Evolutionary conservation across 176 grass and related monocot species (phyloP).

Genomic region (Ananas comosus): DNA sequence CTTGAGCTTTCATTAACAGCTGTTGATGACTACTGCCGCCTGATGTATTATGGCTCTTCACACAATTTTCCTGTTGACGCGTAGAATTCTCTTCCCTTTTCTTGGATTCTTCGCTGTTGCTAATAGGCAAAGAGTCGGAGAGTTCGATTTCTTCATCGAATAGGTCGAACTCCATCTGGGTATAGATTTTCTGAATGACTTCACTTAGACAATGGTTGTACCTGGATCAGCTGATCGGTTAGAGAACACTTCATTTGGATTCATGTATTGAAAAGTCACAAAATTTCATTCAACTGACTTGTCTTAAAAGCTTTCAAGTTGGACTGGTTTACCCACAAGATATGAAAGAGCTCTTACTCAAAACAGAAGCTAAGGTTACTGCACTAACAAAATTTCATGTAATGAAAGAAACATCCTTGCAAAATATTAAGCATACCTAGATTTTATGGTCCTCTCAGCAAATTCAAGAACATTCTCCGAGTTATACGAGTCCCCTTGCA

Average conservation of each 20-base stretch:
- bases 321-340: no score
- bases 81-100: neutral
- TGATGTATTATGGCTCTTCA: neutral
- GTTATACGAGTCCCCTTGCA: slow-evolving; percentile 65
- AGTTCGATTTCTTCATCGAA: slow-evolving; percentile 43
- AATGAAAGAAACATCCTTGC: neutral
- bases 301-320: neutral
- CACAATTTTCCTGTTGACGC: neutral
- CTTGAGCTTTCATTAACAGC: slow-evolving; percentile 41
- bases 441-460: slow-evolving; percentile 76
- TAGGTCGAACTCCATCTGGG: slow-evolving; percentile 80
- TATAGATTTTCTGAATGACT: slow-evolving; percentile 83
- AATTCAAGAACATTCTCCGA: slow-evolving; percentile 59
- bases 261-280: neutral
- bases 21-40: slow-evolving; percentile 21
- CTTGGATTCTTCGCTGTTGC: slow-evolving; percentile 43
- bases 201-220: slow-evolving; percentile 43
- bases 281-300: neutral
- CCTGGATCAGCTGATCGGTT: slow-evolving; percentile 28
- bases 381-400: neutral
- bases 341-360: neutral
- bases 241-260: neutral
- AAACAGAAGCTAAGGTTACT: neutral
- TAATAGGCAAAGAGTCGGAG: slow-evolving; percentile 54
- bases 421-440: slow-evolving; percentile 44